Conservation (phyloP, 352 stramenopile genomes). For the Phytopythium boreale region DNA sequence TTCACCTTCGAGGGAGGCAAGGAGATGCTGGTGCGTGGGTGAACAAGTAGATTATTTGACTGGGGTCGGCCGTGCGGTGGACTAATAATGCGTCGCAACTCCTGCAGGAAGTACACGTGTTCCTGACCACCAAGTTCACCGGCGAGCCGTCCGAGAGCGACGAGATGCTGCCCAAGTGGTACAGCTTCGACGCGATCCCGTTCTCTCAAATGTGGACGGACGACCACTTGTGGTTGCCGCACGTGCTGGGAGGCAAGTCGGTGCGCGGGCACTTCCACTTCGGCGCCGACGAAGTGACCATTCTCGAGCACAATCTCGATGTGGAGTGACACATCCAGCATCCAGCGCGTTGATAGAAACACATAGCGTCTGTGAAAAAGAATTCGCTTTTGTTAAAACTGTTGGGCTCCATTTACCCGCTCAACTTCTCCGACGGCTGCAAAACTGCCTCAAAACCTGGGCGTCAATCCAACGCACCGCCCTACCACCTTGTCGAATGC, state of each 20-base stretch:
- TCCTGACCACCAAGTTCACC: conserved; percentile 50
- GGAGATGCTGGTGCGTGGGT: conserved; percentile 46
- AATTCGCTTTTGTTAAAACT: not conserved
- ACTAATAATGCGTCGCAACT: not conserved
- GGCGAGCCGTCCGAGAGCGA: conserved; percentile 82
- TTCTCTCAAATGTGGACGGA: conserved; percentile 87
- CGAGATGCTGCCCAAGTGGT: conserved; percentile 90
- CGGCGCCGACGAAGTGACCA: conserved; percentile 57
- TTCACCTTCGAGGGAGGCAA: conserved; percentile 64
- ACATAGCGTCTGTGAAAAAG: no score
- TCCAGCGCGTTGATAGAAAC: not conserved
- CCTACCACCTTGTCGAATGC: not conserved
- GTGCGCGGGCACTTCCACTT: conserved; percentile 79
- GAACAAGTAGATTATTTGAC: not conserved
- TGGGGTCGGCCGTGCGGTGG: not conserved
- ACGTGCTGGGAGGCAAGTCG: conserved; percentile 60
- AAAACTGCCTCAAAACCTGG: conserved; percentile 9
- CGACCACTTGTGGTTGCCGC: conserved; percentile 78
- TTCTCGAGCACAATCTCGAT: conserved; percentile 50
- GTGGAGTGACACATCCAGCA: conserved; percentile 5
- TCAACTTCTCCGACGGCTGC: not conserved
- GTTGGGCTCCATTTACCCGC: not conserved
- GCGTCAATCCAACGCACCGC: not conserved
- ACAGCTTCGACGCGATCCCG: conserved; percentile 52
- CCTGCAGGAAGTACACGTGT: conserved; percentile 80